Base-by-base conservation (phyloP, 75 land plant species). In the Cunninghamia lanceolata region DNA sequence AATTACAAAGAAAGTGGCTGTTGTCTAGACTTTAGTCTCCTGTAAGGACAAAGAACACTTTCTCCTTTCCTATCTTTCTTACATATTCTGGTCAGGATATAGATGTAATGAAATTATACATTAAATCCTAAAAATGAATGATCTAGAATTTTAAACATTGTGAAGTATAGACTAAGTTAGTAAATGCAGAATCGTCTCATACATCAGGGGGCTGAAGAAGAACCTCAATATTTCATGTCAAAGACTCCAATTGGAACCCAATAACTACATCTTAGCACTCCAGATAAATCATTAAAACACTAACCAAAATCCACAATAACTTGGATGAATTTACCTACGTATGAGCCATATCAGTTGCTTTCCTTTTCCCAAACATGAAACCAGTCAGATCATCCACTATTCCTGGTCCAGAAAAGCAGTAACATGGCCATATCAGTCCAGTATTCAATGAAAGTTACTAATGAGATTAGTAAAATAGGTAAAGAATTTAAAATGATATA, bases 341-440 rank as follows among this genome's bases (percentile, higher is more conserved):
- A 86, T 94, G 93, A 89, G 95, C 95, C 73, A 94, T 91, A 84
- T 92, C 90, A 36, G 95, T 94, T 5, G 91, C 91, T 84, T 85
- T 94, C 87, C 84, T 87, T 76, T 86, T 94, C 28, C 93, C 93
- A 63, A 85, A 76, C 2, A 94, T 73, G 83, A 92, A 94, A 15
- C 89, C 91, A 87, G 86, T 86, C 77, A 94, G 40, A 13, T 70
- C 88, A 82, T 92, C 90, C 85, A 91, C 93, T 32, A 86, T 1
- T 16, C 91, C 93, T 92, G 86, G 76, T 17, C 63, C 47, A 87
- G 43, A 88, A 85, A 34, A 80, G 13, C 63, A 38, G 35, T 59
- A 42, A 13, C 85, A 59, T 16, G 5, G 77, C 28, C 21, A 89
- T 38, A 83, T 53, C 2, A 83, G 63, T 36, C 66, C 40, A 83